Evolutionary conservation across 257 asterid species (phyloP).

Genomic region (Parsonsia alboflavescens): DNA sequence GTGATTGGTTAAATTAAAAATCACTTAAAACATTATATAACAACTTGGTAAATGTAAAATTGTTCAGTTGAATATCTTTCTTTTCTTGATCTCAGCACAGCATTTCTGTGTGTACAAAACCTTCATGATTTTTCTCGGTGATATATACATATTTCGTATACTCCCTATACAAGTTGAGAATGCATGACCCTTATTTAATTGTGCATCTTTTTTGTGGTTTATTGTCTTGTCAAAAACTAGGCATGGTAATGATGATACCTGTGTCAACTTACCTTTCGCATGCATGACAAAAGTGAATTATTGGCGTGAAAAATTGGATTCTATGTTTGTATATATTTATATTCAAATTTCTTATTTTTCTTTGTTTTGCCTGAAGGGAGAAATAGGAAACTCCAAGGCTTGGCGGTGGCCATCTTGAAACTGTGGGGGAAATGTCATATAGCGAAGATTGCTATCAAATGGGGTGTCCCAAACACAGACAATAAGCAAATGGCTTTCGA

Average conservation of each 20-base stretch:
- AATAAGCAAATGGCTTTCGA: slow-evolving; percentile 87
- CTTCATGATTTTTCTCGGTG: neutral
- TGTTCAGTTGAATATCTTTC: neutral
- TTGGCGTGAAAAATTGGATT: neutral
- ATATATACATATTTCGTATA: neutral
- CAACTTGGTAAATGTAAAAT: neutral
- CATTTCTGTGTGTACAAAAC: neutral
- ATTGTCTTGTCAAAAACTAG: neutral
- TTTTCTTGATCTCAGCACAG: neutral
- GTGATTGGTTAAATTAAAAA: neutral
- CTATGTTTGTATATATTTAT: slow-evolving; percentile 2
- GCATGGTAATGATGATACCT: neutral
- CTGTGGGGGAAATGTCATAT: slow-evolving; percentile 94
- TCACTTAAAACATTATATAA: neutral
- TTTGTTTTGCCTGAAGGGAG: slow-evolving; percentile 57
- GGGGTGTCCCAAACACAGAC: slow-evolving; percentile 85
- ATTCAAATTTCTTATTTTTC: neutral
- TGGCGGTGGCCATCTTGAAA: slow-evolving; percentile 76
- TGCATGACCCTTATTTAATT: neutral
- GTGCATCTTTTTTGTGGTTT: neutral
- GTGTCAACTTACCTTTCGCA: neutral
- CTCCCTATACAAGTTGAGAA: neutral
- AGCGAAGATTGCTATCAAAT: slow-evolving; percentile 88
- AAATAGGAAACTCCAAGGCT: slow-evolving; percentile 76
- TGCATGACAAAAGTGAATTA: neutral